Evolutionary conservation across 148 eudicot genomes (phyloP).

Genomic region (Pouteria glomerata): DNA sequence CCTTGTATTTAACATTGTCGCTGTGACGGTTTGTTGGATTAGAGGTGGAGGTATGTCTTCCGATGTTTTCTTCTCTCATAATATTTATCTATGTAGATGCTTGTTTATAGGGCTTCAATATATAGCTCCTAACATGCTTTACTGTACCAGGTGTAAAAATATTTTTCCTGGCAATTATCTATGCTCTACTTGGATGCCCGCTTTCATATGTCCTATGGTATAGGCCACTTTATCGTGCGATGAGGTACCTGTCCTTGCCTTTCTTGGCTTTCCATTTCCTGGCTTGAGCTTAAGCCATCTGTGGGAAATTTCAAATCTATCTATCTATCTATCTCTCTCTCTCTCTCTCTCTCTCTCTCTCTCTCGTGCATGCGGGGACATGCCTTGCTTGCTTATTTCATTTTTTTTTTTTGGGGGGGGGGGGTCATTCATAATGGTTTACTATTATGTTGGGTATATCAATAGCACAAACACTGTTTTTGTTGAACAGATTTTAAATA

Average conservation of each 20-base stretch:
- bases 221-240: constrained; percentile 91
- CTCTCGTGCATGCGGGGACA: too few species aligned
- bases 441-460: neutral
- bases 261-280: neutral
- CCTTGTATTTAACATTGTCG: constrained; percentile 71
- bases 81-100: neutral
- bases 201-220: constrained; percentile 89
- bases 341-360: too few species aligned
- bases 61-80: neutral
- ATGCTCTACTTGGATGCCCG: constrained; percentile 78
- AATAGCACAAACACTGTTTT: neutral
- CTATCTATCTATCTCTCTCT: neutral
- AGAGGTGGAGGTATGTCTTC: constrained; percentile 73
- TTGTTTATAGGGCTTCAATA: neutral
- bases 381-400: too few species aligned
- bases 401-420: too few species aligned
- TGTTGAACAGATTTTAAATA: neutral
- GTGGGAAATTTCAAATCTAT: neutral
- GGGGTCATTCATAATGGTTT: neutral
- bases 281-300: neutral
- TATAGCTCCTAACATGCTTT: constrained; percentile 18
- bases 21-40: constrained; percentile 81
- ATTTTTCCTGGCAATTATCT: constrained; percentile 81
- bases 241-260: constrained; percentile 57
- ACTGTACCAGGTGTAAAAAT: constrained; percentile 65